Evolutionary conservation across 108 stramenopile genomes (phyloP).

Genomic region (Discostella stelligeroides): DNA sequence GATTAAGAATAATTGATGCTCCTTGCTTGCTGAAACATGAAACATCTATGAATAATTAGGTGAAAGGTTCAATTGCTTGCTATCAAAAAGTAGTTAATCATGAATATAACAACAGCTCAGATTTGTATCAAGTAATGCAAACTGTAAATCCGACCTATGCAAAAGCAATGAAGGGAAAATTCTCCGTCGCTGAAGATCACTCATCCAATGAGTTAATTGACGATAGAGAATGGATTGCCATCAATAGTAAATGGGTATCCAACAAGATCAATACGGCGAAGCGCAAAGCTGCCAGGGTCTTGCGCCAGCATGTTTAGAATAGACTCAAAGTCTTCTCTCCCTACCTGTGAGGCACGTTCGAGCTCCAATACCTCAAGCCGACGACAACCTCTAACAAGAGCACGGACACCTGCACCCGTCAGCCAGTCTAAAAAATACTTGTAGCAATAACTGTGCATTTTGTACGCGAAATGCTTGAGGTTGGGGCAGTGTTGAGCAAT

Average conservation of each 20-base stretch:
- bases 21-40: too few relatives aligned
- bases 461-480: constrained; percentile 28
- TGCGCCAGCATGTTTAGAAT: constrained; percentile 13
- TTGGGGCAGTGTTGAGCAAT: constrained; percentile 21
- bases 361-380: constrained; percentile 26
- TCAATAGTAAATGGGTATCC: constrained; percentile 17
- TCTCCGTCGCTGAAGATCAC: too few relatives aligned
- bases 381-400: constrained; percentile 21
- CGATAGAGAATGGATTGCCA: constrained; percentile 9
- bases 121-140: too few relatives aligned
- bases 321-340: background rate
- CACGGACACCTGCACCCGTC: constrained; percentile 14
- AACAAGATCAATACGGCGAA: constrained; percentile 13
- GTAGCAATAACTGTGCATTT: background rate
- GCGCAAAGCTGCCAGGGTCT: constrained; percentile 5
- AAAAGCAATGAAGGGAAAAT: too few relatives aligned
- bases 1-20: too few relatives aligned
- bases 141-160: too few relatives aligned
- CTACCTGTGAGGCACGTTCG: background rate
- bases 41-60: too few relatives aligned
- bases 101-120: too few relatives aligned
- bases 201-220: background rate
- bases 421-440: background rate
- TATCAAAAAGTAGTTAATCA: too few relatives aligned
- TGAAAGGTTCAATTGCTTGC: too few relatives aligned